Evolutionary conservation across 192 early-diverging fungal genomes (phyloP).

Genomic region (Phycomyces nitens): DNA sequence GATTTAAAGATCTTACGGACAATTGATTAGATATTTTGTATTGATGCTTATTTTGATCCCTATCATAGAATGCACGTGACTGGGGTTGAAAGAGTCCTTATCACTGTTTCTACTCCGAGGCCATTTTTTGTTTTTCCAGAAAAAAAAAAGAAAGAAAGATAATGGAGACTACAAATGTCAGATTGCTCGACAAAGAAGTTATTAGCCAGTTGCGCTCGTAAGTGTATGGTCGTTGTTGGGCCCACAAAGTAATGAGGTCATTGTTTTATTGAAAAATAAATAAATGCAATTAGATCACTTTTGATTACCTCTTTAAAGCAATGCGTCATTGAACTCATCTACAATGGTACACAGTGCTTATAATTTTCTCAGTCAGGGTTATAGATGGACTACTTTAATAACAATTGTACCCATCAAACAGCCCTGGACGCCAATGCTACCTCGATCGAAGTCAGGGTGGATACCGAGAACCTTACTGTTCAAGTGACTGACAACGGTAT

Average conservation of each 20-base stretch:
- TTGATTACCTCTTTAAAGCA: slow-evolving; percentile 37
- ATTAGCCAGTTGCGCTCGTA: slow-evolving; percentile 15
- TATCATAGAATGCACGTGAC: too few relatives aligned
- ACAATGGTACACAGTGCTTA: slow-evolving; percentile 45
- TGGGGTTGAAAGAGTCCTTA: too few relatives aligned
- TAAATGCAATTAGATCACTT: slow-evolving; percentile 2
- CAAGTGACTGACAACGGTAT: slow-evolving; percentile 61
- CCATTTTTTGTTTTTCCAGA: too few relatives aligned
- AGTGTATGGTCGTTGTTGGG: neutral
- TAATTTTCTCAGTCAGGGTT: neutral
- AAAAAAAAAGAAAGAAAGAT: neutral
- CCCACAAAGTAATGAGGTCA: neutral
- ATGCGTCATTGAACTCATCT: slow-evolving; percentile 58
- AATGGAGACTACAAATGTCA: neutral
- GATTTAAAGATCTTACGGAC: too few relatives aligned
- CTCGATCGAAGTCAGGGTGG: slow-evolving; percentile 44
- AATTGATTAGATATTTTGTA: too few relatives aligned
- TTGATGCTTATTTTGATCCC: too few relatives aligned
- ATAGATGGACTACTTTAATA: slow-evolving; percentile 4
- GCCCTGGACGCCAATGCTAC: slow-evolving; percentile 57
- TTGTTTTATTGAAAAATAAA: neutral
- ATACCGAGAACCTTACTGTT: slow-evolving; percentile 41
- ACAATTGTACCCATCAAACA: slow-evolving; percentile 3
- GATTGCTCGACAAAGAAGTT: slow-evolving; percentile 8
- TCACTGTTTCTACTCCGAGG: too few relatives aligned